Evolutionary conservation across 352 stramenopile genomes (phyloP), one percentile per base, ranked within the genome.

Genomic region (Globisporangium camurandrum): DNA sequence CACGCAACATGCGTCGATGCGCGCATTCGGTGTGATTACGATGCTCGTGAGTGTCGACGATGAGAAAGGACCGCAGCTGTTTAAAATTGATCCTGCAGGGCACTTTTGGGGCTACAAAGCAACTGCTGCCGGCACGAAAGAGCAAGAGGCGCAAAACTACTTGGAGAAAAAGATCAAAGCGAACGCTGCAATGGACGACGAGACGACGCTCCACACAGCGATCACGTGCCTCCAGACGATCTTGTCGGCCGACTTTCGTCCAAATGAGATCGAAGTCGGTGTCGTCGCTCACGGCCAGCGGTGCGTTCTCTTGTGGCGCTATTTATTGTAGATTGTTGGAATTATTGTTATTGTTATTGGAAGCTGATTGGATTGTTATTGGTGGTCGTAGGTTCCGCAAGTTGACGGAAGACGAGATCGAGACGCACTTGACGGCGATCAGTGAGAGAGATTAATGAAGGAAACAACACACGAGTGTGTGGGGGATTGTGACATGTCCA

Each of bases 101-200:
- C 94, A 99, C 68, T 99, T 93, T 60, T 91, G 98, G 60, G 96
- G 96, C 36, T 91, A 91, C 77, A 91, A 88, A 65, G 96, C 93
- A 34, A 96, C 93, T 5, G 88, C 96, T 8, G 83, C 89, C 1
- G 97, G 97, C 19, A 71, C 88, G 14, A 99, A 99, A 77, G 93
- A 98, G 61, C 95, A 99, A 74, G 96, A 99, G 73, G 96, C 96
- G 27, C 96, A 97, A 57, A 99, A 98, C 69, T 98, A 98, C 77
- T 81, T 99, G 40, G 97, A 99, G 75, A 99, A 99, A 72, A 96
- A 97, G 73, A 85, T 98, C 24, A 94, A 95, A 71, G 75, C 79
- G 46, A 92, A 95, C 62, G 52, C 73, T n/a, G 56, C 52, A 30
- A 97, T 98, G 79, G 82, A 96, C 63, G 69, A 86, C n/a, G 86